Base-by-base conservation (phyloP, 2,329 filamentous ascomycete genomes). In the Dothiorella sarmentorum region DNA sequence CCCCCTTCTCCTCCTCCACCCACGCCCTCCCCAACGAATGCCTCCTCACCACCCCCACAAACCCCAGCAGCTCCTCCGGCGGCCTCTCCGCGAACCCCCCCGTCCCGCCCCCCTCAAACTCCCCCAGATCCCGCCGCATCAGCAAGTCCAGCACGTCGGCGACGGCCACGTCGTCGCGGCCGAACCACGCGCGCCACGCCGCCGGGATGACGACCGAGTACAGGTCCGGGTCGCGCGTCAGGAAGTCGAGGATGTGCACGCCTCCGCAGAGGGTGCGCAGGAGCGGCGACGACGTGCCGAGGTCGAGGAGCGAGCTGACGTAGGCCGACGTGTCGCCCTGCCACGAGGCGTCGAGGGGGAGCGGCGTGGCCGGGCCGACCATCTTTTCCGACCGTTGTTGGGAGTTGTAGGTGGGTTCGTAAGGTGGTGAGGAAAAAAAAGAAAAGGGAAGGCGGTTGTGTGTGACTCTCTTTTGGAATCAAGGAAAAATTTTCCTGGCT, bases 221-320 rank as follows among this genome's bases (percentile, higher is more conserved):
- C 0, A 97, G 81, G 63, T 91, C 88, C 4, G 91, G 90, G 47
- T 91, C 84, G 40, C 85, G 84, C 2, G 91, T 97, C 76, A 97
- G 91, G 75, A 99, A 97, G 72, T 99, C 94, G 59, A 97, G 81
- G 62, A 99, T 92, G 70, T 99, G 94, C 0, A 97, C 90, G n/a
- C 93, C 92, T 56, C 94, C 94, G 69, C 91, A 96, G n/a, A 99
- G 81, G 24, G 90, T 90, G 64, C 90, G 88, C 65, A 97, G 91
- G 1, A 91, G 79, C 56, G 87, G 83, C 44, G 88, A 89, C 2
- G 85, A 85, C 5, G 85, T 85, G 1, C 86, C 83, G 67, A 97
- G 96, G 18, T 84, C 71, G 24, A 97, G 80, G 11, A 97, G 82
- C 17, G 85, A 86, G 24, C 89, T 80, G 49, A 96, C 82, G 72